Percentiles rank a stretch among this genome's conserved stretches.
Evolutionary conservation across 2,329 filamentous ascomycete genomes (phyloP).

Genomic region (Stachybotrys echinatus): DNA sequence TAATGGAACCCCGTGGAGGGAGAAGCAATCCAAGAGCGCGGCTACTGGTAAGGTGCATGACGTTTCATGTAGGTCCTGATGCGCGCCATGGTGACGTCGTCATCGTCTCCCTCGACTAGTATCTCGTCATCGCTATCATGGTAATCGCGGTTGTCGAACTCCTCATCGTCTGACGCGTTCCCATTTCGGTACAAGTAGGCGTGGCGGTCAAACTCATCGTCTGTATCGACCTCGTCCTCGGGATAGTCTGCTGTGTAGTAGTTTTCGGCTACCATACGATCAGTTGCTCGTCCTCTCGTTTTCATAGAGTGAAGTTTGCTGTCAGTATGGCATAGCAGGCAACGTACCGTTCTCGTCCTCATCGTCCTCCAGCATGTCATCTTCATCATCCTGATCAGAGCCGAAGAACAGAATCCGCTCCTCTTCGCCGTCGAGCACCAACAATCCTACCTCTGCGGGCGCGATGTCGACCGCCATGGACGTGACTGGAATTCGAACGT

Average conservation of each 20-base stretch:
- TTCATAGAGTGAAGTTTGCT: too few species aligned
- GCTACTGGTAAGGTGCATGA: conserved; percentile 20
- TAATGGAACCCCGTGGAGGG: too few species aligned
- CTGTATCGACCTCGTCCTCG: conserved; percentile 70
- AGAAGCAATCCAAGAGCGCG: not conserved
- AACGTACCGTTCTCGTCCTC: conserved; percentile 60
- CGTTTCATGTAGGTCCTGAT: conserved; percentile 32
- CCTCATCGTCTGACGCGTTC: conserved; percentile 51
- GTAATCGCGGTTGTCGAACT: conserved; percentile 39
- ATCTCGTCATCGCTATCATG: conserved; percentile 31
- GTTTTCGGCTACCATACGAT: conserved; percentile 69
- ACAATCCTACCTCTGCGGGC: conserved; percentile 47
- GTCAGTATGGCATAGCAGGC: too few species aligned
- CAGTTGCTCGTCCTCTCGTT: too few species aligned
- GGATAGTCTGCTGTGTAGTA: conserved; percentile 77
- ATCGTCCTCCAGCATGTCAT: conserved; percentile 53
- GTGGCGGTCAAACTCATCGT: conserved; percentile 48
- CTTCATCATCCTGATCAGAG: conserved; percentile 55
- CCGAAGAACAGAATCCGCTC: conserved; percentile 57
- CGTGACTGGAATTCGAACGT: conserved; percentile 53
- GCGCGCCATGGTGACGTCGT: conserved; percentile 31
- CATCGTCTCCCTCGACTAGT: conserved; percentile 30
- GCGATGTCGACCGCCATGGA: conserved; percentile 40
- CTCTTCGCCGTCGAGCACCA: conserved; percentile 54
- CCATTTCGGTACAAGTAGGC: conserved; percentile 49